Evolutionary conservation across 2,329 filamentous ascomycete genomes (phyloP), one percentile per base, ranked within the genome.

Genomic region (Sarocladiaceae sp.): DNA sequence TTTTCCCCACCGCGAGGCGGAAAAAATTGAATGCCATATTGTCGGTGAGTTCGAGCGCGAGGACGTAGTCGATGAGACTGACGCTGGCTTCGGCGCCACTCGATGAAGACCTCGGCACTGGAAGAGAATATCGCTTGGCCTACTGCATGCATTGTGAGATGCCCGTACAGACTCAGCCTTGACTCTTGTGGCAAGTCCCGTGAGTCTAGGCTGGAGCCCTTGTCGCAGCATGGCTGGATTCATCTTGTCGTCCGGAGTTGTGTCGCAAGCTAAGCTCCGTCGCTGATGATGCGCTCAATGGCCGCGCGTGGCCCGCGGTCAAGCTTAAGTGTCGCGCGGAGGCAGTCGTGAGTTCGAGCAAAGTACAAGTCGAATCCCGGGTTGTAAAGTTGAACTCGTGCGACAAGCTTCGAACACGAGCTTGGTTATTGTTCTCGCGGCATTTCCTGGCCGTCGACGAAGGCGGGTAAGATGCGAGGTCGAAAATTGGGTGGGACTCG

Each of bases 141-240:
- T 33, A 7, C 20, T 12, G 8, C 20, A 26, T 3, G 8, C 11
- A 11, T 13, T 4, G 10, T 48, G 13, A 13, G 28, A 12, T 3
- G 28, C 5, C 17, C 44, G 10, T 48, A n/a, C 28, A 12, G 26
- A n/a, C 8, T 18, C 17, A 20, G 15, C 10, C 15, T 12, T 22
- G 44, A 33, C 13, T 28, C 28, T 48, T 60, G 57, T 17, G 22
- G 22, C 44, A 12, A 10, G 26, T 22, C 67, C 66, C 59, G 66
- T 68, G 64, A 72, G 68, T 62, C 70, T 71, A 56, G 75, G 74
- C 67, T 76, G 69, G 69, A 78, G 69, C 67, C 69, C 69, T 62
- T 72, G 73, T 60, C 74, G 75, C 62, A 75, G 68, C 63, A 70
- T 70, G 66, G 72, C 74, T 68, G 73, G 70, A 65, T 71, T 71